Conservation (phyloP, 768 basidiomycete genomes). For the Porphyrellus cyaneotinctus region DNA sequence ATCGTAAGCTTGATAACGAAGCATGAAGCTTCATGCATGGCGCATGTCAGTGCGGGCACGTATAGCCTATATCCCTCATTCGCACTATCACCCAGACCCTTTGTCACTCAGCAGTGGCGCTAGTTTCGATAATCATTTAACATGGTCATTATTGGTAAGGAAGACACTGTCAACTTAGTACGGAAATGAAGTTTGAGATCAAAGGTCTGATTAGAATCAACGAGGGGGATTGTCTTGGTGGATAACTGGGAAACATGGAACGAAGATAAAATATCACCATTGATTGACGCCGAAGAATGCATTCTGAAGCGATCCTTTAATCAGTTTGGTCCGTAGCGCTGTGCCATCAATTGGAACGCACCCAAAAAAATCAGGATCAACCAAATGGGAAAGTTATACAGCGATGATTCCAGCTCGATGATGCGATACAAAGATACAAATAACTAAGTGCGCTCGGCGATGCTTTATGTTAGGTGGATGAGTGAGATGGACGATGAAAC, state of each 20-base stretch:
- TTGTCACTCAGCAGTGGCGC: conserved; percentile 9
- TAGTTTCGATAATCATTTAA: not conserved
- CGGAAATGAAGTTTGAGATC: no score
- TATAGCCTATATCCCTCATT: conserved; percentile 18
- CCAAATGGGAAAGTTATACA: not conserved
- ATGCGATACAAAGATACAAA: conserved; percentile 6
- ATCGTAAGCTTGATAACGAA: not conserved
- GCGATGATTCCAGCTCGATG: not conserved
- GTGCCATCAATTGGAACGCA: not conserved
- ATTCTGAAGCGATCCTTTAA: not conserved
- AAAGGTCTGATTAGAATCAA: no score
- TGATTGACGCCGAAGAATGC: not conserved
- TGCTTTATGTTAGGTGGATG: conserved; percentile 4
- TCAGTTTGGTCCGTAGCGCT: no score
- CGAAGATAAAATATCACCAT: no score
- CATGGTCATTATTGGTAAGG: not conserved
- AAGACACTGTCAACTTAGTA: not conserved
- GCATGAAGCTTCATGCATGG: no score
- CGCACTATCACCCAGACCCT: conserved; percentile 1
- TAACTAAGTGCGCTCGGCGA: conserved; percentile 13
- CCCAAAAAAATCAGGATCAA: not conserved
- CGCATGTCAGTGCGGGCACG: conserved; percentile 13
- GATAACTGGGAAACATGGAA: no score
- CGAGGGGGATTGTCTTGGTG: no score
- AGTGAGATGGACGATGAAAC: no score